These are phyloP conservation scores for Plasmodium falciparum DNA, from an alignment of 169 alveolate genomes.

Conservation along the genomic window DNA sequence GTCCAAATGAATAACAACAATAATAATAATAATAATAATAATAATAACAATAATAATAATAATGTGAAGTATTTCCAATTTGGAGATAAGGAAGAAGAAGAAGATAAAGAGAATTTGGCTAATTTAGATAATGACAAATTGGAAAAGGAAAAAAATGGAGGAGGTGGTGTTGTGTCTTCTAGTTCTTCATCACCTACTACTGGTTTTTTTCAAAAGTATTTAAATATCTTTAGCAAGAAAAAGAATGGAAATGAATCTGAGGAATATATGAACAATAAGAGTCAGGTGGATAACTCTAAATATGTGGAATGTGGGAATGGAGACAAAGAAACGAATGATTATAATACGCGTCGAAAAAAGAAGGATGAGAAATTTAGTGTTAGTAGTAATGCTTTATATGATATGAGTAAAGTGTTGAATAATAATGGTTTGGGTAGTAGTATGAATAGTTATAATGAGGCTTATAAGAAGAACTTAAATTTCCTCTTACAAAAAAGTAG, in stretches of 20 bases:
- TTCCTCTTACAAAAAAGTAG: too few relatives aligned
- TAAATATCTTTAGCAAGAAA: not conserved
- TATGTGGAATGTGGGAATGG: slow-evolving; percentile 6
- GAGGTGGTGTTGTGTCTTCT: too few relatives aligned
- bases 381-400: too few relatives aligned
- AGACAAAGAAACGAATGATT: slow-evolving; percentile 52
- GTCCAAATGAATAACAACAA: not conserved
- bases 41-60: not conserved
- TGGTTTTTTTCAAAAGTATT: too few relatives aligned
- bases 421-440: too few relatives aligned
- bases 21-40: not conserved
- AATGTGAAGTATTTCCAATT: too few relatives aligned
- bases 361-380: slow-evolving; percentile 2
- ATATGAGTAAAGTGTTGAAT: too few relatives aligned
- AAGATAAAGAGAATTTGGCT: not conserved
- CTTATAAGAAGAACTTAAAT: too few relatives aligned
- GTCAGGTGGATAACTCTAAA: not conserved
- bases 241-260: not conserved
- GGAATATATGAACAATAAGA: not conserved
- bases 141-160: too few relatives aligned
- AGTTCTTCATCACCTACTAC: too few relatives aligned
- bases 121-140: not conserved
- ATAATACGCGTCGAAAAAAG: slow-evolving; percentile 44
- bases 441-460: too few relatives aligned
- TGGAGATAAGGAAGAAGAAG: slow-evolving; percentile 6